Evolutionary conservation across 306 rosid species (phyloP), one percentile per base, ranked within the genome.

Genomic region (Cicer arietinum): DNA sequence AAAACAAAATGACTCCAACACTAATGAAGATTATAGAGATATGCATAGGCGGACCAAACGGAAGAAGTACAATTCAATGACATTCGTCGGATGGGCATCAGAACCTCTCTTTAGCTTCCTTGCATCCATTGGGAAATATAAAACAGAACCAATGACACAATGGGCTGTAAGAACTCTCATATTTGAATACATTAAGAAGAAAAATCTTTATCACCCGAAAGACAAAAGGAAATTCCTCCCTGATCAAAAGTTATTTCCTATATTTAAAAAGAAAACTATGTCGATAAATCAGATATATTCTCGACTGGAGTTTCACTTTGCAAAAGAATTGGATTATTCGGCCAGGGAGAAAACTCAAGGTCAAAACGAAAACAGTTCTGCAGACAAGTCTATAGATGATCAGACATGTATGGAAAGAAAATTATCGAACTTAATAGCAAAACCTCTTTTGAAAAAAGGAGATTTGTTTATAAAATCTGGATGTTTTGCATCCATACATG

Each of bases 51-150:
- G 50, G 6, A 42, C 48, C 35, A 77, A 72, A 60, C 61, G 79
- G 67, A 88, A 80, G 65, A 69, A 22, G n/a, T 46, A 71, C 11
- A 77, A 71, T 67, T 40, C 69, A 45, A 69, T 11, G 44, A 80
- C 83, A 37, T 79, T 80, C 9, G 6, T 16, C 1, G 87, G 87
- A 50, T 89, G 93, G 96, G 89, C 85, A 66, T 93, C 98, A 46
- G 85, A 84, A 75, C 85, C 90, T 52, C 90, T 93, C 37, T 44
- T 71, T 44, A 80, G 72, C 46, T 90, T 93, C 86, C 96, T 93
- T 42, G 64, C 40, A 69, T 93, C 86, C 48, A 77, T 85, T 59
- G 89, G 90, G 48, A 83, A 76, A 60, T 88, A 85, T 62, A 46
- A 75, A 79, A 77, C 60, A 61, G 52, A 84, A 71, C 83, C 81